These are phyloP conservation scores for Pseudohyphozyma bogoriensis DNA, from an alignment of 768 basidiomycete genomes.

Conservation along the genomic window DNA sequence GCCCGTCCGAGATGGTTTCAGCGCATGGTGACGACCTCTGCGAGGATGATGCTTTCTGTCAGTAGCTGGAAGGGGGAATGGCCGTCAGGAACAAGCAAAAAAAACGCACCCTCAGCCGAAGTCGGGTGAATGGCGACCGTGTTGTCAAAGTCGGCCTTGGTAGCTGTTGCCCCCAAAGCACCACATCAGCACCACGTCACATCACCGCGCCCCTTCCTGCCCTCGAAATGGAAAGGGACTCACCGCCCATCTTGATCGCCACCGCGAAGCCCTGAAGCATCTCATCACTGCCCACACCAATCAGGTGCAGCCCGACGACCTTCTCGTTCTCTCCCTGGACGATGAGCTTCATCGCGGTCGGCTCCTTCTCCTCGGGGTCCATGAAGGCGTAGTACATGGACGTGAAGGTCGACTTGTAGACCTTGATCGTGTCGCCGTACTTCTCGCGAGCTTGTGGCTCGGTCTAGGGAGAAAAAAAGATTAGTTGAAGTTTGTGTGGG, in stretches of 20 bases:
- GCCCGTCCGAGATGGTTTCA: no score
- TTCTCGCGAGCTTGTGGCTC: slow-evolving; percentile 80
- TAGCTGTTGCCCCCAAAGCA: slow-evolving; percentile 42
- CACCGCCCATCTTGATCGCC: slow-evolving; percentile 90
- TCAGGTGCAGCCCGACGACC: slow-evolving; percentile 89
- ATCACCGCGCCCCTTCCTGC: slow-evolving; percentile 3
- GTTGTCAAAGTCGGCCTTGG: slow-evolving; percentile 71
- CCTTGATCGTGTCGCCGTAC: slow-evolving; percentile 75
- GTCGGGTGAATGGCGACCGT: slow-evolving; percentile 82
- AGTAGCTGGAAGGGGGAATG: neutral
- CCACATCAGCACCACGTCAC: neutral
- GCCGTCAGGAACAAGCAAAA: no score
- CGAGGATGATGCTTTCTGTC: neutral
- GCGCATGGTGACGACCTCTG: slow-evolving; percentile 23
- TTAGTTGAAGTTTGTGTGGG: neutral
- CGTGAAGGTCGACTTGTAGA: slow-evolving; percentile 55
- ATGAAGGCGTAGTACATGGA: slow-evolving; percentile 83
- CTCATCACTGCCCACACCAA: slow-evolving; percentile 87
- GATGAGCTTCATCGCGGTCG: slow-evolving; percentile 85
- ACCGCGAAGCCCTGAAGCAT: slow-evolving; percentile 90
- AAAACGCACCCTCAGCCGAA: slow-evolving; percentile 1
- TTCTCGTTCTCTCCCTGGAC: slow-evolving; percentile 79
- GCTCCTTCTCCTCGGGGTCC: slow-evolving; percentile 75
- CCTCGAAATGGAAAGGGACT: slow-evolving; percentile 28
- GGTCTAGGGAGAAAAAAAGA: slow-evolving; percentile 41